Percentiles rank a stretch among this genome's conserved stretches.
Conservation (phyloP, 1,139 yeast genomes). For the Candida glucosophila region DNA sequence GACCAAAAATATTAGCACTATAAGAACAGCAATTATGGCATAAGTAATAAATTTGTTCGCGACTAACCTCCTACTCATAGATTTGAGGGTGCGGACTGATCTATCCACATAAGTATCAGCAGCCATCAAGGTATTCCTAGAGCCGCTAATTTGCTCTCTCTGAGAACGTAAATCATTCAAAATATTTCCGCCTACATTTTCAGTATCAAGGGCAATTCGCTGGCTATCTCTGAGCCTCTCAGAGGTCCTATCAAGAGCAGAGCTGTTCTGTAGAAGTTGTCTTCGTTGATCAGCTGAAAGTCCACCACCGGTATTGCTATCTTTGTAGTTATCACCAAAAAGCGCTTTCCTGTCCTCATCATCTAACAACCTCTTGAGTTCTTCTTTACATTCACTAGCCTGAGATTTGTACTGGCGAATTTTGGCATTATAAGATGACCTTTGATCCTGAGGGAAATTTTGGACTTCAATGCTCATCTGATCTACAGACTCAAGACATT, state of each 20-base stretch:
- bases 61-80: conserved; percentile 93
- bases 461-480: conserved; percentile 78
- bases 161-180: conserved; percentile 85
- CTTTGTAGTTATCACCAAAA: conserved; percentile 45
- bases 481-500: conserved; percentile 70
- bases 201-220: conserved; percentile 88
- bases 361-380: conserved; percentile 45
- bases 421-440: conserved; percentile 63
- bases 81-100: conserved; percentile 74
- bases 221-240: conserved; percentile 84
- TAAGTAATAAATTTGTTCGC: conserved; percentile 90
- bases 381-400: conserved; percentile 47
- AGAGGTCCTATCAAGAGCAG: conserved; percentile 73
- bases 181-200: conserved; percentile 83
- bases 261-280: conserved; percentile 69
- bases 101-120: conserved; percentile 93
- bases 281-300: conserved; percentile 58
- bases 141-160: conserved; percentile 81
- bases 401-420: conserved; percentile 61
- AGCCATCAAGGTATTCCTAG: conserved; percentile 75
- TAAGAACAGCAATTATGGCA: conserved; percentile 87
- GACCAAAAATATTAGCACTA: conserved; percentile 75
- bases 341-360: conserved; percentile 59
- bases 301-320: conserved; percentile 13
- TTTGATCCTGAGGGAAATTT: conserved; percentile 61